Percentiles rank a stretch among this genome's conserved stretches.
These are phyloP conservation scores for Beauveria scarabaeidicola DNA, from an alignment of 2,329 filamentous ascomycete species.

Conservation along the genomic window DNA sequence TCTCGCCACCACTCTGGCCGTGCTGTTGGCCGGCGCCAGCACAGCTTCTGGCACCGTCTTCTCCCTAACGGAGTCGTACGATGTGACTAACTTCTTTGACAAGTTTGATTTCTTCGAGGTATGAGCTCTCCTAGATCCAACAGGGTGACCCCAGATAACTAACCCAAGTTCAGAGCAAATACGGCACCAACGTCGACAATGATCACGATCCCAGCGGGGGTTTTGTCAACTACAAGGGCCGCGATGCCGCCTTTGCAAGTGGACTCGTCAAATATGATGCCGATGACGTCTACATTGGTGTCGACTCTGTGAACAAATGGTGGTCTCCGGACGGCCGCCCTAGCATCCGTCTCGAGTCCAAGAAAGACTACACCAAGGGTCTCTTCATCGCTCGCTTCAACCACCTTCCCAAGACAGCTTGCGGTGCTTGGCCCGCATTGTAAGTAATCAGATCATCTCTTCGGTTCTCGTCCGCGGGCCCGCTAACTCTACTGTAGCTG, in stretches of 20 bases:
- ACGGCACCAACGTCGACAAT: conserved; percentile 15
- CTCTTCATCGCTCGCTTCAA: conserved; percentile 61
- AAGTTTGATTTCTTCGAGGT: conserved; percentile 37
- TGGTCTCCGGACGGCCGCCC: conserved; percentile 28
- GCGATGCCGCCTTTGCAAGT: conserved; percentile 24
- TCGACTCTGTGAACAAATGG: conserved; percentile 22
- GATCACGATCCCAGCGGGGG: conserved; percentile 53
- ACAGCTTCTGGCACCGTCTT: conserved; percentile 2
- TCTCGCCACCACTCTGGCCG: background rate
- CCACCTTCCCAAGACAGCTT: conserved; percentile 58
- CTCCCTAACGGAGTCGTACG: background rate
- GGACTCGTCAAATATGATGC: conserved; percentile 26
- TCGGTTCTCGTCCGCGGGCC: no score
- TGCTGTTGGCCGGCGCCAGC: conserved; percentile 2
- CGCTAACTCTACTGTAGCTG: conserved; percentile 25
- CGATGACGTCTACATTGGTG: conserved; percentile 31
- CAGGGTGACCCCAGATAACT: background rate
- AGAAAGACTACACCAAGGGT: conserved; percentile 52
- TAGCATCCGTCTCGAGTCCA: conserved; percentile 60
- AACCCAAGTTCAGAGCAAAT: conserved; percentile 6
- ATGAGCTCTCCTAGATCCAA: conserved; percentile 8
- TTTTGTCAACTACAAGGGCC: conserved; percentile 47
- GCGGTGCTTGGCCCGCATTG: conserved; percentile 67
- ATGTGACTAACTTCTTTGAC: conserved; percentile 35
- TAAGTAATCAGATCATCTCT: conserved; percentile 22